Base-by-base conservation (phyloP, 257 asterid genomes). In the Solanum piurae region DNA sequence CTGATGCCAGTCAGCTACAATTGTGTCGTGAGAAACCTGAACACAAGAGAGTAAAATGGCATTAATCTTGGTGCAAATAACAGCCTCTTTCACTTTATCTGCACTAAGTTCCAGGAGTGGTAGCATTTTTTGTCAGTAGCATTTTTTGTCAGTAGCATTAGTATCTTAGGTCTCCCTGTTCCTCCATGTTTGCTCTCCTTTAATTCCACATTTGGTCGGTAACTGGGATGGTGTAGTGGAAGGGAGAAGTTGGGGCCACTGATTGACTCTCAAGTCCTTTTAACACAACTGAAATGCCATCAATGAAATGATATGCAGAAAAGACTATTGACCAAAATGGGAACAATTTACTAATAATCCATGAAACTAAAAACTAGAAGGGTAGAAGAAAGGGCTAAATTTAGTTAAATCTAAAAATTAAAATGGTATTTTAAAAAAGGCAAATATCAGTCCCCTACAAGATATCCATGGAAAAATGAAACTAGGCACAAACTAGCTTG, bases 11-110 rank as follows among this genome's bases (percentile, higher is more conserved):
- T 97, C 98, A 66, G 96, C 99, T 89, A 92, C 95, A 88, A 97
- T 95, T 29, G 98, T 90, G 88, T 97, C 98, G 77, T 89, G 93
- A 52, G 99, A 92, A 87, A 96, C 98, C 99, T 97, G 93, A 88
- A 75, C 88, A 89, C 89, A 37, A 90, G 89, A 92, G 58, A 79
- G 76, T 11, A 88, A 90, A 52, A 71, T 86, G 87, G 49, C 90
- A 91, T 76, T 29, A 73, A 90, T 14, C 29, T 46, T 29, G 85
- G 18, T 80, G 68, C 68, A 80, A 46, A 29, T 46, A 80, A 80
- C 85, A 46, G 23, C 27, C 64, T 37, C 12, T 29, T 46, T 46
- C 68, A 86, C 49, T 42, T 60, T 71, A 71, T 49, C 76, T 44
- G 83, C 87, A 84, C 79, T 84, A 37, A 68, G 79, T 23, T 84